Percentiles rank a stretch among this genome's conserved stretches.
These are phyloP conservation scores for Neurospora sp. DNA, from an alignment of 495 filamentous ascomycete species.

Conservation along the genomic window DNA sequence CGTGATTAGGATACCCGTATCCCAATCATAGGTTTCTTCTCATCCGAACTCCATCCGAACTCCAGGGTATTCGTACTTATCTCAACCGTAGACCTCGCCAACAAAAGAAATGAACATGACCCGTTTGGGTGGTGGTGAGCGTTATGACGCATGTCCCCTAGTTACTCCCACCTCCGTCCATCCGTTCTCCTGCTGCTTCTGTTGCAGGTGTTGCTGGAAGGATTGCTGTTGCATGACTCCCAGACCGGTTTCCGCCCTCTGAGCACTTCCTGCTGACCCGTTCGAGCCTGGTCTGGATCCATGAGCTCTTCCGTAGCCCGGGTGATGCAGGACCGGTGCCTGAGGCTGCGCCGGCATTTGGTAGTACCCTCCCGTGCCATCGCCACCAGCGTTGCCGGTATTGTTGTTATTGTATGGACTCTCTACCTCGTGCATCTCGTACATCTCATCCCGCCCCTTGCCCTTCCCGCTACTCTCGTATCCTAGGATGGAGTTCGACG, in stretches of 20 bases:
- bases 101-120: neutral
- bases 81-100: neutral
- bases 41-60: neutral
- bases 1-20: neutral
- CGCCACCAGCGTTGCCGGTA: neutral
- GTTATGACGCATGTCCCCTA: neutral
- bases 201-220: neutral
- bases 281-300: conserved; percentile 11
- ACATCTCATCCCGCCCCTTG: conserved; percentile 22
- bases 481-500: conserved; percentile 11
- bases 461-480: conserved; percentile 17
- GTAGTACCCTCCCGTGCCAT: conserved; percentile 5
- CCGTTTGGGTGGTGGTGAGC: neutral
- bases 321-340: conserved; percentile 24
- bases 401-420: conserved; percentile 15
- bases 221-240: neutral
- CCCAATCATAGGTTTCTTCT: neutral
- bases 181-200: neutral
- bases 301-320: conserved; percentile 21
- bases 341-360: conserved; percentile 16
- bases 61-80: neutral
- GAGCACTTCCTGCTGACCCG: neutral
- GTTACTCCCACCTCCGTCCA: neutral
- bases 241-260: neutral
- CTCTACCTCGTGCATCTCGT: conserved; percentile 25